Conservation (phyloP, 2,329 filamentous ascomycete species). For the Aspergillus eucalypticola region DNA sequence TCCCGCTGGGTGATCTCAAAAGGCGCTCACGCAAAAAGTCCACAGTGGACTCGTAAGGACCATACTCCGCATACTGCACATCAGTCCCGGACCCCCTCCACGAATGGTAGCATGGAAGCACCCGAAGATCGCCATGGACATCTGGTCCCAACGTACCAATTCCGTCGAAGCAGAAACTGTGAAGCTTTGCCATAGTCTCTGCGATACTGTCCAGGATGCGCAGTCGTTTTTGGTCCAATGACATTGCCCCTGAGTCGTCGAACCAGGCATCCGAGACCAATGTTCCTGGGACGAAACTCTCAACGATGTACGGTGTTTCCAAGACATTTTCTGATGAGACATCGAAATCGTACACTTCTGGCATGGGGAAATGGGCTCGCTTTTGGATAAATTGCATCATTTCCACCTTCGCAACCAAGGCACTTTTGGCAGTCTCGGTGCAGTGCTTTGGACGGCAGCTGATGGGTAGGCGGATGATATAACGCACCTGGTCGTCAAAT, state of each 20-base stretch:
- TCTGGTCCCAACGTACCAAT: background rate
- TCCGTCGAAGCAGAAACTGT: background rate
- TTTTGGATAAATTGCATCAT: constrained; percentile 6
- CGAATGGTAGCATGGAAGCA: background rate
- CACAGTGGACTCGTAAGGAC: background rate
- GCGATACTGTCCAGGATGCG: constrained; percentile 1
- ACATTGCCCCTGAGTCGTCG: background rate
- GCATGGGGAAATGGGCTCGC: constrained; percentile 2
- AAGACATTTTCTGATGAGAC: background rate
- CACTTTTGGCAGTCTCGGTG: background rate
- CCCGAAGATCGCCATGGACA: background rate
- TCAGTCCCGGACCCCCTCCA: background rate
- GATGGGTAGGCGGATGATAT: background rate
- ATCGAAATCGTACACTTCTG: background rate
- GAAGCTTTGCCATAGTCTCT: constrained; percentile 5
- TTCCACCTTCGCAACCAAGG: background rate
- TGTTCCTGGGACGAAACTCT: background rate
- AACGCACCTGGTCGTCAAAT: constrained; percentile 3
- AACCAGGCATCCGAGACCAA: constrained; percentile 2
- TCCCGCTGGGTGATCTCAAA: background rate
- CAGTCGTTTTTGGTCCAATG: background rate
- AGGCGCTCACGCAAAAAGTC: background rate
- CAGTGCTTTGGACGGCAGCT: background rate
- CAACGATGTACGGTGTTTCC: background rate
- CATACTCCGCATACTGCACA: background rate